Conservation (phyloP, 1,139 yeast species). For the Nadsonia starkeyi-henricii region DNA sequence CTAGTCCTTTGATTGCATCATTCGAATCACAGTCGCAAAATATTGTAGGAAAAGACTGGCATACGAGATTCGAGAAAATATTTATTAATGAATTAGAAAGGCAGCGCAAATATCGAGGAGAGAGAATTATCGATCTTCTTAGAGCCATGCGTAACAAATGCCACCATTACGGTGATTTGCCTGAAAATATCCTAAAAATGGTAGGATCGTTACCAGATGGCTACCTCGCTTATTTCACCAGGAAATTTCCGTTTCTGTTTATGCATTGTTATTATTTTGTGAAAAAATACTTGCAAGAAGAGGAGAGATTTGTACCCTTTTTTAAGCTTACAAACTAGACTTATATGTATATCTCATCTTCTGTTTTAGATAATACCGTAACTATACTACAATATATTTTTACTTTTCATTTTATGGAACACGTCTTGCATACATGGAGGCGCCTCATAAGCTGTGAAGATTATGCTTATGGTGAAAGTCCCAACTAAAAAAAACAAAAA, state of each 20-base stretch:
- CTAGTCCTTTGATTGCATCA: conserved; percentile 45
- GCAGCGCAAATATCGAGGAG: conserved; percentile 74
- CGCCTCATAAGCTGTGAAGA: conserved; percentile 36
- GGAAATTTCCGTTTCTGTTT: conserved; percentile 62
- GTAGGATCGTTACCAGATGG: conserved; percentile 81
- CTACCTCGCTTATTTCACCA: conserved; percentile 60
- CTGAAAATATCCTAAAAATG: conserved; percentile 37
- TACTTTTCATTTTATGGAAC: no score
- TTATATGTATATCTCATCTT: conserved; percentile 1
- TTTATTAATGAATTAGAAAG: conserved; percentile 78
- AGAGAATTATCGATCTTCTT: conserved; percentile 66
- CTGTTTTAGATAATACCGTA: no score
- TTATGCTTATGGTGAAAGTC: background rate
- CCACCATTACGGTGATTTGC: conserved; percentile 87
- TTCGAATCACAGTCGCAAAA: conserved; percentile 41
- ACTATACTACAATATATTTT: no score
- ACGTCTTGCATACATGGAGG: no score
- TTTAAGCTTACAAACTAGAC: conserved; percentile 20
- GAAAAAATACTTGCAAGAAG: conserved; percentile 40
- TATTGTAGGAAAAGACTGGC: conserved; percentile 67
- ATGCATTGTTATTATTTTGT: conserved; percentile 65
- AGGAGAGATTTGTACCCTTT: conserved; percentile 45
- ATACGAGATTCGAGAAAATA: conserved; percentile 46
- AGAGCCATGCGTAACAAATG: conserved; percentile 85
- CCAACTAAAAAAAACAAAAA: background rate